Conservation (phyloP, 805 yeast genomes). For the Candida nanaspora region DNA sequence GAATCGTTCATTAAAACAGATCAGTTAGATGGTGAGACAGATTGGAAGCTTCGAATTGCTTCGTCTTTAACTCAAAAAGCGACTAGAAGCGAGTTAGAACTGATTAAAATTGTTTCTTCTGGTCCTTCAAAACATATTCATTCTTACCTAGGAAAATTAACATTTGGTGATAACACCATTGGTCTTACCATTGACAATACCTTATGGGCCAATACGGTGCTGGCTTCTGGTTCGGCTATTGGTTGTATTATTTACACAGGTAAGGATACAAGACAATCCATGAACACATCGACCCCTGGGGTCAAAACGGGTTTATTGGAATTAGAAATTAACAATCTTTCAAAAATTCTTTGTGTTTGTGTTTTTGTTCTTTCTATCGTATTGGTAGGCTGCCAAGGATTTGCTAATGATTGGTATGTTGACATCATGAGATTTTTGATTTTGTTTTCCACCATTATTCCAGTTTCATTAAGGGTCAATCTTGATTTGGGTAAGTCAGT, state of each 20-base stretch:
- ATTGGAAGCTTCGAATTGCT: slow-evolving; percentile 91
- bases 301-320: slow-evolving; percentile 89
- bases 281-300: slow-evolving; percentile 84
- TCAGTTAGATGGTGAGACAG: slow-evolving; percentile 98
- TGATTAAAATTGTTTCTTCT: slow-evolving; percentile 58
- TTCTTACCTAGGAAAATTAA: slow-evolving; percentile 67
- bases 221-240: slow-evolving; percentile 88
- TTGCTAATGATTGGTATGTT: slow-evolving; percentile 71
- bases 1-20: slow-evolving; percentile 95
- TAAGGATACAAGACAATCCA: slow-evolving; percentile 84
- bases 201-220: slow-evolving; percentile 95
- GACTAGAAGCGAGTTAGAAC: slow-evolving; percentile 42
- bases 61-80: slow-evolving; percentile 62
- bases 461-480: slow-evolving; percentile 91
- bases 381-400: slow-evolving; percentile 77
- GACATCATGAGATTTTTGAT: slow-evolving; percentile 88
- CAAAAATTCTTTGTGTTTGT: slow-evolving; percentile 81
- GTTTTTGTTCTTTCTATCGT: slow-evolving; percentile 73
- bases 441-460: slow-evolving; percentile 90
- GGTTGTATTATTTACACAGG: slow-evolving; percentile 92
- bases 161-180: slow-evolving; percentile 47
- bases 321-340: slow-evolving; percentile 79
- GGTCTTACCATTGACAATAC: slow-evolving; percentile 86
- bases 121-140: slow-evolving; percentile 84
- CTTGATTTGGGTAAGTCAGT: slow-evolving; percentile 93